These are phyloP conservation scores for Peronosclerospora sorghi DNA, from an alignment of 352 stramenopile genomes.

Conservation along the genomic window DNA sequence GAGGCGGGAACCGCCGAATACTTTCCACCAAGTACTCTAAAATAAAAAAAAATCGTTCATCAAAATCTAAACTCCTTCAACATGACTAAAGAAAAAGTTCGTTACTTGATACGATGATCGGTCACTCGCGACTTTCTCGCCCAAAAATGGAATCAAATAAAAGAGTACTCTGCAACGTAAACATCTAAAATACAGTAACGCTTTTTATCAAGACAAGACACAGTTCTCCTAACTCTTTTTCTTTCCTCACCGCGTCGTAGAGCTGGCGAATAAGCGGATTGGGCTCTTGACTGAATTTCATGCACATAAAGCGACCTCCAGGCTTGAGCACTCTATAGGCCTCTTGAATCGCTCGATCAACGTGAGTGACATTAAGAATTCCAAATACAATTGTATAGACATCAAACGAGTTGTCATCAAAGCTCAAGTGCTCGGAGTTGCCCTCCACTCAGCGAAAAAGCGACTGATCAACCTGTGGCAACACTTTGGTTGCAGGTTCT, in stretches of 20 bases:
- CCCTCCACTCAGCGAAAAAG: too few species aligned
- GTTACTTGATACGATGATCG: slow-evolving; percentile 91
- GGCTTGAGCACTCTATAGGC: slow-evolving; percentile 93
- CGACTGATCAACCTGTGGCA: too few species aligned
- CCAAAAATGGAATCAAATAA: slow-evolving; percentile 93
- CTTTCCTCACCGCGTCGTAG: slow-evolving; percentile 85
- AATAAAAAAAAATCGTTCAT: neutral
- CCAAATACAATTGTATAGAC: slow-evolving; percentile 99
- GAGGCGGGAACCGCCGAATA: slow-evolving; percentile 97
- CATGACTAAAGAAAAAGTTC: neutral
- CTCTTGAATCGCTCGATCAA: too few species aligned
- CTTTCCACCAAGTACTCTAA: slow-evolving; percentile 95
- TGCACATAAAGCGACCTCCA: slow-evolving; percentile 95
- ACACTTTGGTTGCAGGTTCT: too few species aligned
- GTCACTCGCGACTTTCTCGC: slow-evolving; percentile 93
- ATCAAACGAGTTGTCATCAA: slow-evolving; percentile 94
- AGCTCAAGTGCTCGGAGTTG: slow-evolving; percentile 94
- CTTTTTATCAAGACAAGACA: neutral
- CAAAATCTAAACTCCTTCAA: neutral
- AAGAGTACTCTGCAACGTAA: slow-evolving; percentile 94
- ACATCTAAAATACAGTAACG: neutral
- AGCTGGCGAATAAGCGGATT: slow-evolving; percentile 87
- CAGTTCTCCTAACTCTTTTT: neutral
- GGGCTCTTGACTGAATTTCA: slow-evolving; percentile 95
- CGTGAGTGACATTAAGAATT: slow-evolving; percentile 97